Conservation (phyloP, 352 stramenopile species). For the Phytopythium montanum region DNA sequence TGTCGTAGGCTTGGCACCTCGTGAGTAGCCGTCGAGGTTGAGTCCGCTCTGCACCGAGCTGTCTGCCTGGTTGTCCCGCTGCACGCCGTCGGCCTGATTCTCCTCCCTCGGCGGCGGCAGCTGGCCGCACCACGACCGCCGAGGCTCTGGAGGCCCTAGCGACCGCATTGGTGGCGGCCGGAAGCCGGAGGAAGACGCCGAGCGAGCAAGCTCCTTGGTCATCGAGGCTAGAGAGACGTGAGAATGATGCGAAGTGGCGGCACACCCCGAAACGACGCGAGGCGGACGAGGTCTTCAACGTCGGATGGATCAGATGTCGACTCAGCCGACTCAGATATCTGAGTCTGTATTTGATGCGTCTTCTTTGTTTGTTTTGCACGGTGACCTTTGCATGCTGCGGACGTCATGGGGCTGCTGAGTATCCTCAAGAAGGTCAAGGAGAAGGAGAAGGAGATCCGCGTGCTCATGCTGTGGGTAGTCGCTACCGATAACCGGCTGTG, state of each 20-base stretch:
- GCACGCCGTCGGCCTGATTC: conserved; percentile 4
- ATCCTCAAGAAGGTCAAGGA: conserved; percentile 98
- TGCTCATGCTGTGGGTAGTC: conserved; percentile 94
- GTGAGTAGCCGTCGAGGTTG: not conserved
- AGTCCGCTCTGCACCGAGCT: not conserved
- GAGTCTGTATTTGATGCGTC: too few relatives aligned
- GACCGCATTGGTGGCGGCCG: not conserved
- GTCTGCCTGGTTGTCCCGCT: conserved; percentile 6
- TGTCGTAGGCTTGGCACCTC: conserved; percentile 13
- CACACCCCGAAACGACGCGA: conserved; percentile 7
- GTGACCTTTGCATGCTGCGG: not conserved
- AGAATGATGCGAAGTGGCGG: not conserved
- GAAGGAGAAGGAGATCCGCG: conserved; percentile 98
- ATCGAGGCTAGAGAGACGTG: not conserved
- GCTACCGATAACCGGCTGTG: not conserved
- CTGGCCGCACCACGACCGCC: not conserved
- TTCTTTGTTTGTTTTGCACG: not conserved
- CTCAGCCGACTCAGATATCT: too few relatives aligned
- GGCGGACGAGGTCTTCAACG: not conserved
- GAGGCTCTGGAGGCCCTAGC: not conserved
- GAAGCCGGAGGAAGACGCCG: not conserved
- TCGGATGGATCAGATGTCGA: not conserved
- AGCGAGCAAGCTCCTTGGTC: conserved; percentile 4
- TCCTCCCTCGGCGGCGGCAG: not conserved
- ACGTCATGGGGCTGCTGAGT: conserved; percentile 86